Percentiles rank a stretch among this genome's conserved stretches.
phyloP scores from a whole-genome alignment of 2,329 filamentous ascomycete genomes.

The Podosphaera leucotricha region DNA sequence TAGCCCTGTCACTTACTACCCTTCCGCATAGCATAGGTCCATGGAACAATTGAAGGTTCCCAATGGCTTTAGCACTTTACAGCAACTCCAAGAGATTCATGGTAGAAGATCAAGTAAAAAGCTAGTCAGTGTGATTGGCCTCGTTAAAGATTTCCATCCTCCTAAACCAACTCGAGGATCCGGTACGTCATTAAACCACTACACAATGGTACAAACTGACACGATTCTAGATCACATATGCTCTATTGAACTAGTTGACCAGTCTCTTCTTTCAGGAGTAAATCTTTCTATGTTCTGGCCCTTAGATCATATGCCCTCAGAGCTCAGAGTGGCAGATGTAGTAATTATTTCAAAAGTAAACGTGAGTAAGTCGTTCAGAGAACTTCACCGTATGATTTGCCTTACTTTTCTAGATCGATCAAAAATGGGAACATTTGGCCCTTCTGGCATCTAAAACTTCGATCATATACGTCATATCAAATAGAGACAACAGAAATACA shows the following conservation, averaged over 20 bases:
- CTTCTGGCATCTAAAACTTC: slow-evolving; percentile 23
- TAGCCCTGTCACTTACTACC: no score
- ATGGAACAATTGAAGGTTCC: background rate
- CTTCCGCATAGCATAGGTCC: no score
- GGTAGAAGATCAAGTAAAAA: slow-evolving; percentile 7
- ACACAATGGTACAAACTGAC: background rate
- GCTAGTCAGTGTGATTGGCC: slow-evolving; percentile 38
- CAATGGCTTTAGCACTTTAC: background rate
- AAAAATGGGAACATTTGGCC: slow-evolving; percentile 15
- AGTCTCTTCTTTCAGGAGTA: slow-evolving; percentile 23
- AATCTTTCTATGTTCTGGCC: slow-evolving; percentile 36
- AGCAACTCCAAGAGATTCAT: background rate
- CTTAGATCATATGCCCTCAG: slow-evolving; percentile 23
- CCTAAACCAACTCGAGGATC: slow-evolving; percentile 21
- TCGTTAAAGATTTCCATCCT: slow-evolving; percentile 40
- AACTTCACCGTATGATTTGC: background rate
- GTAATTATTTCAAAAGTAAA: slow-evolving; percentile 35
- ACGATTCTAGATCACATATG: slow-evolving; percentile 31
- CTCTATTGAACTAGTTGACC: slow-evolving; percentile 35
- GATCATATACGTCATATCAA: slow-evolving; percentile 22
- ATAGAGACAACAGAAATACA: slow-evolving; percentile 14
- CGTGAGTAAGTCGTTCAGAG: slow-evolving; percentile 3
- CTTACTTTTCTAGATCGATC: background rate
- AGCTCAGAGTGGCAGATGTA: slow-evolving; percentile 32
- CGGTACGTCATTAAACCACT: background rate